A percentile compares a stretch with the other conserved stretches of the same genome.
phyloP scores from a whole-genome alignment of 768 basidiomycete genomes.

The Termitomyces bulborhizus region DNA sequence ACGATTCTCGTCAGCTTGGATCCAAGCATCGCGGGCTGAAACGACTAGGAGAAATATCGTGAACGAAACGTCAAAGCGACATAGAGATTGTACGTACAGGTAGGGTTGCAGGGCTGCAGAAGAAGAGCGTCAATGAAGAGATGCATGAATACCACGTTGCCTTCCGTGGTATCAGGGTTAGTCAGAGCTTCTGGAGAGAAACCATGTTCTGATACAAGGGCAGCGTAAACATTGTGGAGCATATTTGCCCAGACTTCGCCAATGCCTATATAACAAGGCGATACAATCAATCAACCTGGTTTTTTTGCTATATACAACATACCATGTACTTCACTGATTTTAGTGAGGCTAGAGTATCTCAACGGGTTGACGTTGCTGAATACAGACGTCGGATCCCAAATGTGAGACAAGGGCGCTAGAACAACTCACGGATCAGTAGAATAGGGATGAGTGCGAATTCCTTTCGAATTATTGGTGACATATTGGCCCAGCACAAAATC shows the following conservation, averaged over 20 bases:
- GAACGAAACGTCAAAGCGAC: not conserved
- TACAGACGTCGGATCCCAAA: not conserved
- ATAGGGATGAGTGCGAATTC: conserved; percentile 53
- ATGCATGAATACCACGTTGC: conserved; percentile 48
- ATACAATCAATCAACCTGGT: not conserved
- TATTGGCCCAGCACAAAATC: conserved; percentile 43
- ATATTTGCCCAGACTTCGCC: conserved; percentile 54
- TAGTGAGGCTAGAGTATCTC: conserved; percentile 32
- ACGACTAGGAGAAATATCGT: conserved; percentile 22
- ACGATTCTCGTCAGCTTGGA: conserved; percentile 45
- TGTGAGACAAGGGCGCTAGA: not conserved
- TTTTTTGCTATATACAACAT: conserved; percentile 11
- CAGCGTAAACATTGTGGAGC: conserved; percentile 36
- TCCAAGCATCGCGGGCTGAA: conserved; percentile 42
- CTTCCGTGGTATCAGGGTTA: conserved; percentile 31
- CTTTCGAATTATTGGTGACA: conserved; percentile 38
- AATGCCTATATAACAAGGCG: conserved; percentile 26
- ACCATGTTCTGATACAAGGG: conserved; percentile 29
- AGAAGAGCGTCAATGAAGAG: conserved; percentile 46
- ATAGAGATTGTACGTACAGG: conserved; percentile 25
- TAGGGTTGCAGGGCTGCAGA: conserved; percentile 45
- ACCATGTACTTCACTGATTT: conserved; percentile 40
- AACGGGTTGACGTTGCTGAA: conserved; percentile 34
- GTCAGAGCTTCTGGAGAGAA: conserved; percentile 32
- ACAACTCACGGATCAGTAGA: conserved; percentile 36